phyloP scores from a whole-genome alignment of 495 filamentous ascomycete species.

The Letharia columbiana region DNA sequence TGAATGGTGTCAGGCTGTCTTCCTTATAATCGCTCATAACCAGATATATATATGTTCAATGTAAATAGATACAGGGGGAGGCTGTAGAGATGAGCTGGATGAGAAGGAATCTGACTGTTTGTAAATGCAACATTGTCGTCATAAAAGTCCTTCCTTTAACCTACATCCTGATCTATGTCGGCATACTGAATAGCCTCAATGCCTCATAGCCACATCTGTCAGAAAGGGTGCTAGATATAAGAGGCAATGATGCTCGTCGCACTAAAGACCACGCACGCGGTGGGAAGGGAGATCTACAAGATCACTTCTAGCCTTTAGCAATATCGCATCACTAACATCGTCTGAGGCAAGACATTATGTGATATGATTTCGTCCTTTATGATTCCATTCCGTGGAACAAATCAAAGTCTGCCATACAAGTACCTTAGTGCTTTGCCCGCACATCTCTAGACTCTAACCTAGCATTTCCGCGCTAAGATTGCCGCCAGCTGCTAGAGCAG shows the following conservation, averaged over 20 bases:
- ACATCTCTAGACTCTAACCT: background rate
- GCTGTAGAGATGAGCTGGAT: background rate
- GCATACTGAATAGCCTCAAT: no score
- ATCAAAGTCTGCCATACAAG: background rate
- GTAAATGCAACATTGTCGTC: background rate
- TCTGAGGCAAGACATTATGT: background rate
- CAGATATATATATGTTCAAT: background rate
- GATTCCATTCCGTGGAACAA: background rate
- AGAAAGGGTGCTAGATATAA: background rate
- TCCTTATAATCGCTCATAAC: background rate
- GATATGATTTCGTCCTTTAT: background rate
- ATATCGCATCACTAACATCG: background rate
- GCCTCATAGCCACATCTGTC: background rate
- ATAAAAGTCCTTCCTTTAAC: background rate
- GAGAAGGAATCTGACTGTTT: background rate
- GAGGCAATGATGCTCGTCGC: conserved; percentile 5
- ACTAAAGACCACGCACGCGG: background rate
- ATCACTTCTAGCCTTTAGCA: background rate
- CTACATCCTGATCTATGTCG: background rate
- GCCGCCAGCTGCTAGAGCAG: background rate
- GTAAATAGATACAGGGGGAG: background rate
- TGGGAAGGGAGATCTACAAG: conserved; percentile 5
- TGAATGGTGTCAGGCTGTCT: background rate
- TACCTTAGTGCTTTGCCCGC: background rate
- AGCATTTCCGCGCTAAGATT: conserved; percentile 2